phyloP scores from a whole-genome alignment of 108 stramenopile species.

The Chaetoceros muelleri region DNA sequence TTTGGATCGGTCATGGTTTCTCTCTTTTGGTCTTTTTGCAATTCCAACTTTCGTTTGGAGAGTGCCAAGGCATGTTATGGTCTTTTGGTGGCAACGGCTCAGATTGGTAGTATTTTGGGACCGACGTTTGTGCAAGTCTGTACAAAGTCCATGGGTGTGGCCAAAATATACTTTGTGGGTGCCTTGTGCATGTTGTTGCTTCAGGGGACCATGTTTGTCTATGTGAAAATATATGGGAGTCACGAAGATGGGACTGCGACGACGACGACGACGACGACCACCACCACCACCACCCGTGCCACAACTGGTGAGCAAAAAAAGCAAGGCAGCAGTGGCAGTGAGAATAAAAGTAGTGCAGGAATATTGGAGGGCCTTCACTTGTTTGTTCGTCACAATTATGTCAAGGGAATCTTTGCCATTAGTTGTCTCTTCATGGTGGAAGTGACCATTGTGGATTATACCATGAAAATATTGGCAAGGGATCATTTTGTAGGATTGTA shows the following conservation, averaged over 20 bases:
- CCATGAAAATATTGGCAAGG: constrained; percentile 91
- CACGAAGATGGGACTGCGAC: constrained; percentile 19
- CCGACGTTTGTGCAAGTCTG: constrained; percentile 78
- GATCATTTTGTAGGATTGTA: constrained; percentile 75
- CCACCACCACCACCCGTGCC: too few species aligned
- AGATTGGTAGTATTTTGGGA: constrained; percentile 89
- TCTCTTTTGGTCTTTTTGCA: constrained; percentile 92
- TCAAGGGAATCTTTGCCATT: constrained; percentile 96
- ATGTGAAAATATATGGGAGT: constrained; percentile 73
- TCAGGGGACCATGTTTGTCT: constrained; percentile 85
- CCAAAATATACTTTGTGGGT: constrained; percentile 67
- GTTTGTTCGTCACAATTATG: constrained; percentile 88
- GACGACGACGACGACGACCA: constrained; percentile 1
- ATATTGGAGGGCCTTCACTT: constrained; percentile 89
- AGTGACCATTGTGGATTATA: constrained; percentile 96
- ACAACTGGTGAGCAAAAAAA: neutral
- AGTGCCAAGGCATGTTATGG: constrained; percentile 92
- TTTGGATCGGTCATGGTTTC: constrained; percentile 94
- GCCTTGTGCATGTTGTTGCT: constrained; percentile 75
- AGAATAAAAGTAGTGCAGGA: constrained; percentile 65
- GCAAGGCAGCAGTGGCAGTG: constrained; percentile 15
- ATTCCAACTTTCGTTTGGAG: constrained; percentile 85
- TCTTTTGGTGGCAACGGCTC: constrained; percentile 91
- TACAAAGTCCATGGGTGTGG: constrained; percentile 62
- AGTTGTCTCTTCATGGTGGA: constrained; percentile 97